A percentile compares a stretch with the other conserved stretches of the same genome.
Conservation (phyloP, 352 stramenopile genomes). For the Phytophthora crassamura region DNA sequence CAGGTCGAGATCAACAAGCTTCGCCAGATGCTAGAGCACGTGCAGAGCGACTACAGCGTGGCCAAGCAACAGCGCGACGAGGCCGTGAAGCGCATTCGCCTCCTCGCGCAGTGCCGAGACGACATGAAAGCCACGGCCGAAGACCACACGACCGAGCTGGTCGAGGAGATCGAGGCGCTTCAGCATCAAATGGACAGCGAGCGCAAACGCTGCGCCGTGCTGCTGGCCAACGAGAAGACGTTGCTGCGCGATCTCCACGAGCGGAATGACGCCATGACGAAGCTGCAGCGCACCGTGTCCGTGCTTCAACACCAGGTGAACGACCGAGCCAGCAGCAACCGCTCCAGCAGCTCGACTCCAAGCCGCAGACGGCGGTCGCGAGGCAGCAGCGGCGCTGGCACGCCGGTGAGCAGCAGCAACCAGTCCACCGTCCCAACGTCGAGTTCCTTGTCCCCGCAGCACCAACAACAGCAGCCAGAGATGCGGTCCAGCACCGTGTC, state of each 20-base stretch:
- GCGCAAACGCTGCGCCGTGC: slow-evolving; percentile 64
- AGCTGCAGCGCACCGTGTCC: slow-evolving; percentile 57
- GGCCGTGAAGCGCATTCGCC: slow-evolving; percentile 58
- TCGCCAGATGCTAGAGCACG: slow-evolving; percentile 42
- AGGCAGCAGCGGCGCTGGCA: slow-evolving; percentile 30
- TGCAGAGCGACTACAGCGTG: slow-evolving; percentile 51
- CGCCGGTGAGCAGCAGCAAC: slow-evolving; percentile 38
- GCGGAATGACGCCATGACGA: slow-evolving; percentile 57
- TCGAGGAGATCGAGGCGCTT: slow-evolving; percentile 74
- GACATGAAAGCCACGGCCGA: slow-evolving; percentile 72
- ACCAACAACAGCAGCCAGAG: slow-evolving; percentile 15
- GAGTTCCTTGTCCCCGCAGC: slow-evolving; percentile 29
- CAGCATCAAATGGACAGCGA: slow-evolving; percentile 74
- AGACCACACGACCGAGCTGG: slow-evolving; percentile 63
- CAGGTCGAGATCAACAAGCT: slow-evolving; percentile 61
- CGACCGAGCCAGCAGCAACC: slow-evolving; percentile 24
- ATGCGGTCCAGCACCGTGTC: slow-evolving; percentile 22
- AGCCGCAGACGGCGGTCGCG: slow-evolving; percentile 28
- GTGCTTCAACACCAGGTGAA: slow-evolving; percentile 39
- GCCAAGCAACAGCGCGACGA: slow-evolving; percentile 64
- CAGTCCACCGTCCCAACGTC: slow-evolving; percentile 40
- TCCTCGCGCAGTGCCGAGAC: slow-evolving; percentile 67
- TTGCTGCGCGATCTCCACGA: slow-evolving; percentile 77
- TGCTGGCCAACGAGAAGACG: slow-evolving; percentile 74
- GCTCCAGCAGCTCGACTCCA: slow-evolving; percentile 22